These are phyloP conservation scores for Candida ponderosae DNA, from an alignment of 805 yeast species.

Conservation along the genomic window DNA sequence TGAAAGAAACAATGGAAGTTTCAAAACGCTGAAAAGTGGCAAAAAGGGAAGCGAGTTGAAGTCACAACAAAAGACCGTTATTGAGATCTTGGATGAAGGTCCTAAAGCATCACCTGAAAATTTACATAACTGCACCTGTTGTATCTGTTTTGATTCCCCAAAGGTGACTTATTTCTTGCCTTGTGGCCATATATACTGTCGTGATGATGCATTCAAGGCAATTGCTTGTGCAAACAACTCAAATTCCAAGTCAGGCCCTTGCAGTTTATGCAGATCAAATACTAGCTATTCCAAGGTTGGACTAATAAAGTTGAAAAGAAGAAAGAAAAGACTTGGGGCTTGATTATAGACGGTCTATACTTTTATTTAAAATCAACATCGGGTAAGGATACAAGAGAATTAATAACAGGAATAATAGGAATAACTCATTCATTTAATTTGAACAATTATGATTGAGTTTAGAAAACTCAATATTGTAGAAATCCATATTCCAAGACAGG, in stretches of 20 bases:
- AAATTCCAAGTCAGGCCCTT: constrained; percentile 25
- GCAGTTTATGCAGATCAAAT: constrained; percentile 34
- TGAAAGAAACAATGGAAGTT: no score
- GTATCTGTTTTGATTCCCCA: constrained; percentile 50
- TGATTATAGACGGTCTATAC: no score
- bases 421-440: no score
- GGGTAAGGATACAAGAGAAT: no score
- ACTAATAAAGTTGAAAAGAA: constrained; percentile 25
- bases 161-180: constrained; percentile 38
- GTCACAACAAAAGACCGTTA: constrained; percentile 27
- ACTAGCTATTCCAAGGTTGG: constrained; percentile 24
- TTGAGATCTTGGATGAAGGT: constrained; percentile 20
- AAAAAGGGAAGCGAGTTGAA: no score
- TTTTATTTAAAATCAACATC: no score
- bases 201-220: constrained; percentile 42
- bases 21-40: no score
- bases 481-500: no score
- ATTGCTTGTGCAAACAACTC: constrained; percentile 26
- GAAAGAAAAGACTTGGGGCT: constrained; percentile 6
- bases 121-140: constrained; percentile 27
- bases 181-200: constrained; percentile 54
- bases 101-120: constrained; percentile 7
- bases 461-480: no score
- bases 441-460: no score
- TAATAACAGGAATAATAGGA: no score